These are phyloP conservation scores for Vitis hybrid DNA, from an alignment of 177 flowering plant genomes.

Conservation along the genomic window DNA sequence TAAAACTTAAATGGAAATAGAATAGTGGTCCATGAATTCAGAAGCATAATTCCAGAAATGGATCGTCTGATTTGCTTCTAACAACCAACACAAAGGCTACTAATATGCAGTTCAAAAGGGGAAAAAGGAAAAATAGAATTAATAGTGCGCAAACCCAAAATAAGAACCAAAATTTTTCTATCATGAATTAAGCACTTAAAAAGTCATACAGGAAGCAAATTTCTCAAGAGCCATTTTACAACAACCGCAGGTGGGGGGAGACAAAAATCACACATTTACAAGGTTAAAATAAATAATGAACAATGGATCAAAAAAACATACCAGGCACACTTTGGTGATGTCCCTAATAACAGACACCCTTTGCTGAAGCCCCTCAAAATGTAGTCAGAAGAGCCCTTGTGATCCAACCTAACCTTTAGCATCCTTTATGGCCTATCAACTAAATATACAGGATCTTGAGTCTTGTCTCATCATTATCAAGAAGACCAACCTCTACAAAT, in stretches of 20 bases:
- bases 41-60: too few relatives aligned
- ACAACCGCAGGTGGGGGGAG: conserved; percentile 4
- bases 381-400: conserved; percentile 6
- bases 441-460: conserved; percentile 7
- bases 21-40: too few relatives aligned
- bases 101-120: background rate
- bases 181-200: background rate
- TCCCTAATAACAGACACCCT: conserved; percentile 10
- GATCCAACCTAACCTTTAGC: conserved; percentile 7
- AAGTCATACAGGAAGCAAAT: conserved; percentile 2
- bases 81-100: too few relatives aligned
- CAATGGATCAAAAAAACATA: background rate
- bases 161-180: background rate
- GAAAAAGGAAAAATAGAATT: background rate
- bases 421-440: background rate
- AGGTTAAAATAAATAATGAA: conserved; percentile 1
- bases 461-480: conserved; percentile 6
- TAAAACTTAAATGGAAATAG: too few relatives aligned
- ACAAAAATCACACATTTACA: conserved; percentile 22
- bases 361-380: background rate
- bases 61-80: too few relatives aligned
- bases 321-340: conserved; percentile 7
- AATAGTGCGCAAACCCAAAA: background rate
- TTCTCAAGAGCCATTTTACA: conserved; percentile 29
- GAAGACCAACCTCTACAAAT: conserved; percentile 3